Base-by-base conservation (phyloP, 2,329 filamentous ascomycete genomes). In the Talaromyces sp. region DNA sequence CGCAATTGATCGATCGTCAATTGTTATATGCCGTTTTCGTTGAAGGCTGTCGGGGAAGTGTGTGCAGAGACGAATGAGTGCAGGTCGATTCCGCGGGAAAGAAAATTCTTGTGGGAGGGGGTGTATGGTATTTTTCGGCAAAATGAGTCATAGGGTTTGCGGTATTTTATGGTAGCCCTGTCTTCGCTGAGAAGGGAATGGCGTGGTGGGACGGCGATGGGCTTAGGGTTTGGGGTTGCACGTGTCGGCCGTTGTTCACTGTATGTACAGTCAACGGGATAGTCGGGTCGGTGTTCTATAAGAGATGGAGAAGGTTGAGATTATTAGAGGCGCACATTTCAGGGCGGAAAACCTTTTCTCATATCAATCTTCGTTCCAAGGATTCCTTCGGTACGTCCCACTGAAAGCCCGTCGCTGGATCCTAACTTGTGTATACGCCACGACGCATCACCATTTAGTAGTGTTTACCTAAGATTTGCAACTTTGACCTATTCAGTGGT, bases 71-170 rank as follows among this genome's bases (percentile, higher is more conserved):
- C 65, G 65, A 66, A 66, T 66, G 65, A 61, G 59, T 60, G 60
- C 39, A 60, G 45, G 19, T 66, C 14, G 49, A 66, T 66, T 66
- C 65, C 65, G 65, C 65, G 65, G 65, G 61, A 66, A 66, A 66
- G 60, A 60, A 57, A 56, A 57, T 62, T 62, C 33, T 41, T 43
- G 7, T 66, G 50, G 47, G 64, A 66, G 64, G 41, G 43, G 45
- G 8, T 59, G 64, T 66, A 66, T 39, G 43, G 64, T 66, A 66
- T 41, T 66, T 66, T 66, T 66, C 64, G 64, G 64, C 64, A 66
- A 63, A 59, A 62, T 66, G 64, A 66, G 50, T 66, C 60, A 62
- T 52, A 45, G 14, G 56, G 37, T 33, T 33, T 56, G 52, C 52
- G 52, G n/a, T 56, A 37, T 33, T 52, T 35, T 50, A 6, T 8